These are phyloP conservation scores for Syzygium aqueum DNA, from an alignment of 345 rosid genomes.

Conservation along the genomic window DNA sequence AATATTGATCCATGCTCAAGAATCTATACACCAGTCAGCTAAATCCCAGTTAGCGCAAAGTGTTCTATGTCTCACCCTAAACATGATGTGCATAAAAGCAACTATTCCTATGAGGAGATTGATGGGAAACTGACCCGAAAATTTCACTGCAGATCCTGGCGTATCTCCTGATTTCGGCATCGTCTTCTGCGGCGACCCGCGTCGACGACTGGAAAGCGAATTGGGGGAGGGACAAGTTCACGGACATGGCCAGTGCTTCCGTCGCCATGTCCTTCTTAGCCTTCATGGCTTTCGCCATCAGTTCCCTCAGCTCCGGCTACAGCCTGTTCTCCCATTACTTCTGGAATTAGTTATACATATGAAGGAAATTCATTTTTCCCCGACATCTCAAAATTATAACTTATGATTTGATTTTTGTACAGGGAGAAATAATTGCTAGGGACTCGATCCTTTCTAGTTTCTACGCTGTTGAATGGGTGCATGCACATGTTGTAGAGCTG, in stretches of 20 bases:
- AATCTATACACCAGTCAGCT: neutral
- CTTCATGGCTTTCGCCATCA: constrained; percentile 60
- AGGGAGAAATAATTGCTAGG: neutral
- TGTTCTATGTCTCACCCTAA: neutral
- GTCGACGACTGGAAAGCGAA: constrained; percentile 95
- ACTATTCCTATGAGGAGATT: neutral
- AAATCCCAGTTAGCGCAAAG: neutral
- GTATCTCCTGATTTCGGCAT: constrained; percentile 84
- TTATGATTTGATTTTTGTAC: neutral
- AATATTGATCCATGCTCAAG: neutral
- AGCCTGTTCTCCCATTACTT: constrained; percentile 20
- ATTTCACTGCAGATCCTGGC: constrained; percentile 53
- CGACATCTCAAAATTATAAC: neutral
- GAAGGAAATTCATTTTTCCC: neutral
- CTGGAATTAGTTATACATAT: neutral
- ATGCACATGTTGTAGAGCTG: neutral
- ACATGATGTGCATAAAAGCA: neutral
- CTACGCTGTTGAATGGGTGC: neutral
- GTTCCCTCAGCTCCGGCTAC: constrained; percentile 76
- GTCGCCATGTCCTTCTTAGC: constrained; percentile 79
- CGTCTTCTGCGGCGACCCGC: constrained; percentile 90
- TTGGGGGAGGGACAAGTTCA: constrained; percentile 96
- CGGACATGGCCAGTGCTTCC: constrained; percentile 86
- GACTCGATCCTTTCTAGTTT: neutral
- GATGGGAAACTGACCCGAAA: neutral